Percentiles rank a stretch among this genome's conserved stretches.
Conservation (phyloP, 768 basidiomycete genomes). For the Auriculariales sp. region DNA sequence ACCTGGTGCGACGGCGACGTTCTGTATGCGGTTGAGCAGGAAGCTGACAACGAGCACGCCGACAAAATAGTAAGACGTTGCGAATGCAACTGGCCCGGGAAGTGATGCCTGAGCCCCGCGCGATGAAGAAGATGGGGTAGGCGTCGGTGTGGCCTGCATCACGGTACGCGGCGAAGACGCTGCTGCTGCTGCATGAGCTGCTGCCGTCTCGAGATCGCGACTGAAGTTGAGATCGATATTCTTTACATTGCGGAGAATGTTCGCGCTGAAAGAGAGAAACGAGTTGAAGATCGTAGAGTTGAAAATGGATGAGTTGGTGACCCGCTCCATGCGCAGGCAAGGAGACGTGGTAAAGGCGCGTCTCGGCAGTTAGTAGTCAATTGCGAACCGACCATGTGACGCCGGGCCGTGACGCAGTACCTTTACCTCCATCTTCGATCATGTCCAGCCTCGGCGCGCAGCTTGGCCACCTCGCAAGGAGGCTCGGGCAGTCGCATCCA, state of each 20-base stretch:
- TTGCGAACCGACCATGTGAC: too few relatives aligned
- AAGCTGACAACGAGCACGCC: constrained; percentile 54
- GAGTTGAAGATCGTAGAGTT: not conserved
- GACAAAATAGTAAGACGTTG: constrained; percentile 58
- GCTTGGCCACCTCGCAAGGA: not conserved
- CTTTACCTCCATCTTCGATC: not conserved
- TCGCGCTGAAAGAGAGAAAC: not conserved
- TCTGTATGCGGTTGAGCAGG: constrained; percentile 61
- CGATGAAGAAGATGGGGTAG: not conserved
- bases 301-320: not conserved
- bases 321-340: not conserved
- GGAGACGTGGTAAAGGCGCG: too few relatives aligned
- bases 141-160: too few relatives aligned
- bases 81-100: constrained; percentile 56
- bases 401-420: not conserved
- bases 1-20: constrained; percentile 58
- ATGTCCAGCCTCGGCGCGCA: not conserved
- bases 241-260: not conserved
- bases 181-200: not conserved
- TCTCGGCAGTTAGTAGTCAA: too few relatives aligned
- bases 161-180: not conserved
- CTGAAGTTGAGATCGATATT: not conserved
- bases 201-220: not conserved
- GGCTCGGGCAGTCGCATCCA: constrained; percentile 22
- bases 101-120: constrained; percentile 17